Base-by-base conservation (phyloP, 2,329 filamentous ascomycete species). In the Akanthomyces lecanii region DNA sequence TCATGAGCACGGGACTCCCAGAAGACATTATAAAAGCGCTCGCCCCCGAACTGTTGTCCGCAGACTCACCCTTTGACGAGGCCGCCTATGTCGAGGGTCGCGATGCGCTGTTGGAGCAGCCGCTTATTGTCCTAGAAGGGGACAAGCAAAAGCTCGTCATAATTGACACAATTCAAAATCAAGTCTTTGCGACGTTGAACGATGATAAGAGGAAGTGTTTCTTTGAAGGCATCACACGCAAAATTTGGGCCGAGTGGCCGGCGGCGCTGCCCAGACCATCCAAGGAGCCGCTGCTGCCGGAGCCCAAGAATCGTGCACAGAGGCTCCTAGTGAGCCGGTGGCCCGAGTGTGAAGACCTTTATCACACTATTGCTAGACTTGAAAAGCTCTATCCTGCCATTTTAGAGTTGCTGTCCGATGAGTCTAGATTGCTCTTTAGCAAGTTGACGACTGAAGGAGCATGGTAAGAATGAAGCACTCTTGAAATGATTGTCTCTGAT, bases 231-330 rank as follows among this genome's bases (percentile, higher is more conserved):
- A 21, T 64, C 18, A 48, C 57, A 11, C 45, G 59, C 12, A 45
- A 25, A 1, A 40, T 64, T 5, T 64, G 63, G 63, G 36, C 59
- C 5, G 47, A 54, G 36, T 64, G 63, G 63, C 53, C 63, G 7
- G 47, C 63, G 1, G 63, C 45, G 16, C 54, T 62, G 28, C 63
- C 63, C 18, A 48, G 23, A n/a, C 63, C 63, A 7, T 62, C 63
- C 2, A 45, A 33, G 33, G 7, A 51, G 23, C 53, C 58, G 38
- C 25, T 52, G 38, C 38, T 62, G 16, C 63, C 63, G 18, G 50
- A 64, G 53, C 63, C 59, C 2, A 58, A 62, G 30, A 58, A 36
- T 16, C 28, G 48, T 16, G 25, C 44, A 5, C 45, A 48, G 16
- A 33, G 53, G 52, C 21, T 62, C 30, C 51, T 58, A 1, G 53